Percentiles rank a stretch among this genome's conserved stretches.
phyloP scores from a whole-genome alignment of 2,329 filamentous ascomycete genomes.

The Diaporthe humulicola region DNA sequence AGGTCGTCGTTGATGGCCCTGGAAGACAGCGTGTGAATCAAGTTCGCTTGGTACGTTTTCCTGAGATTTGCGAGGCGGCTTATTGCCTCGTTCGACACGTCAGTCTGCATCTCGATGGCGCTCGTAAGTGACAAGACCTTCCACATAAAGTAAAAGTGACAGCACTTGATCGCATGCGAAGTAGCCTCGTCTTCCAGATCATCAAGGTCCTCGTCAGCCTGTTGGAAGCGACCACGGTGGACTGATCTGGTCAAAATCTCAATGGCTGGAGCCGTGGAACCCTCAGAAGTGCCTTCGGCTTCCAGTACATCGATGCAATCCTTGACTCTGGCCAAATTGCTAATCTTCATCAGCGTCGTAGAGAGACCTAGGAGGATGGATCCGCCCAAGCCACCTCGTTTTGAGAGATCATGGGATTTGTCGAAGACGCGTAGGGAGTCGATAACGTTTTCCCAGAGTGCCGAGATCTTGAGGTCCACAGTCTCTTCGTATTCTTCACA shows the following conservation, averaged over 20 bases:
- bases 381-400: slow-evolving; percentile 76
- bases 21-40: slow-evolving; percentile 78
- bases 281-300: slow-evolving; percentile 61
- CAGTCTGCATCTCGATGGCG: slow-evolving; percentile 66
- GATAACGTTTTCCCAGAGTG: slow-evolving; percentile 88
- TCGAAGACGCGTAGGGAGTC: slow-evolving; percentile 80
- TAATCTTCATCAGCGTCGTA: slow-evolving; percentile 82
- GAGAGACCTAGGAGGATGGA: slow-evolving; percentile 77
- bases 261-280: slow-evolving; percentile 68
- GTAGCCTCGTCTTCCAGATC: slow-evolving; percentile 85
- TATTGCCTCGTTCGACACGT: slow-evolving; percentile 69
- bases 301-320: slow-evolving; percentile 85
- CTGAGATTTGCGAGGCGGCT: slow-evolving; percentile 70
- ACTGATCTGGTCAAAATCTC: slow-evolving; percentile 80
- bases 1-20: slow-evolving; percentile 81
- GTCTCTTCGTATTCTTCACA: slow-evolving; percentile 92
- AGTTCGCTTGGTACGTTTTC: slow-evolving; percentile 70
- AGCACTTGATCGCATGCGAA: slow-evolving; percentile 79
- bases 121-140: slow-evolving; percentile 75
- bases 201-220: slow-evolving; percentile 78
- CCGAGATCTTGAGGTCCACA: slow-evolving; percentile 82
- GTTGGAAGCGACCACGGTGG: slow-evolving; percentile 78
- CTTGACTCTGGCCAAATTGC: slow-evolving; percentile 83
- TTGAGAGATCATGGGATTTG: slow-evolving; percentile 78
- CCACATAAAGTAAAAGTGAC: slow-evolving; percentile 97